Conservation (phyloP, 345 rosid genomes). For the Noccaea caerulescens region DNA sequence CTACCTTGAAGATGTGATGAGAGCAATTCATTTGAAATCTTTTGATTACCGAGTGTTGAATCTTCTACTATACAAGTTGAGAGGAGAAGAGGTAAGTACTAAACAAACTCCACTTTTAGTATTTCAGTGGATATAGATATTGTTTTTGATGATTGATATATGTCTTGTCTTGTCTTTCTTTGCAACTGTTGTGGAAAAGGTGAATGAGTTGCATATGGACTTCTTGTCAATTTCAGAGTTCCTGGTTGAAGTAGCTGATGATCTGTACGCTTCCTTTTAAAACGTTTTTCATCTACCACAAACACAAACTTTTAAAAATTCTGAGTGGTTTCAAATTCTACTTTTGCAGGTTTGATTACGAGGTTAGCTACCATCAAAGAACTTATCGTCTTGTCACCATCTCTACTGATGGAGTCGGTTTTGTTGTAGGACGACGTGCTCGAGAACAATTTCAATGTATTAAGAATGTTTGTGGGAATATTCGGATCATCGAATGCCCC, state of each 20-base stretch:
- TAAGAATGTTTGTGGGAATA: constrained; percentile 80
- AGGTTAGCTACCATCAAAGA: constrained; percentile 52
- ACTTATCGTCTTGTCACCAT: not conserved
- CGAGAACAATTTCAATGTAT: constrained; percentile 76
- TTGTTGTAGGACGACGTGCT: constrained; percentile 73
- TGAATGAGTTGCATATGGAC: constrained; percentile 82
- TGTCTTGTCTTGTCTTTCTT: constrained; percentile 30
- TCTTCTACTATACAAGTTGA: constrained; percentile 77
- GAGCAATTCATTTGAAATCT: constrained; percentile 81
- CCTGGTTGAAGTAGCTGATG: constrained; percentile 88
- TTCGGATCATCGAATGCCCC: constrained; percentile 77
- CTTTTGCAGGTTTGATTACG: constrained; percentile 73
- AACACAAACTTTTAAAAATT: constrained; percentile 29
- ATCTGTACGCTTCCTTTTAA: constrained; percentile 56
- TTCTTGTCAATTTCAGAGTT: constrained; percentile 83
- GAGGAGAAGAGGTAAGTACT: constrained; percentile 62
- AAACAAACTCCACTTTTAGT: not conserved
- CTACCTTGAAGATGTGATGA: constrained; percentile 67
- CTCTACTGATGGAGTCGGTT: constrained; percentile 9
- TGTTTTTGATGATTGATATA: not conserved
- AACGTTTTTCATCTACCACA: constrained; percentile 29
- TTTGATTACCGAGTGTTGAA: constrained; percentile 86
- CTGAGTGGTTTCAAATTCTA: constrained; percentile 30
- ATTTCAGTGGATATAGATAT: not conserved
- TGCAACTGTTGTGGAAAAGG: constrained; percentile 58